Evolutionary conservation across 140 eudicot species (phyloP).

Genomic region (Flaveria floridana): DNA sequence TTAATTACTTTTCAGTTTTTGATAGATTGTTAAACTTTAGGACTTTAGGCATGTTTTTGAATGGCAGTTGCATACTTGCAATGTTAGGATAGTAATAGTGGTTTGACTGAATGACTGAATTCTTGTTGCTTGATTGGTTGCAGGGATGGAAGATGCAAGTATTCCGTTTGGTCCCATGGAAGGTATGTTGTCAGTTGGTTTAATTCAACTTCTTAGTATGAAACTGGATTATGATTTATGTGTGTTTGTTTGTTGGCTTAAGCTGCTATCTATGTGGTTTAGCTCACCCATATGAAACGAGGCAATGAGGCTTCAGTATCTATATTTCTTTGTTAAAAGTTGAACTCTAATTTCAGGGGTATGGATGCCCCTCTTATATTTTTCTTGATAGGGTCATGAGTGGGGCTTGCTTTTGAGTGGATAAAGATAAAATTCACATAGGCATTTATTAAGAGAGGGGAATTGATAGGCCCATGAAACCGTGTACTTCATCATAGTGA

Average conservation of each 20-base stretch:
- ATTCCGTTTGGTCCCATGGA: slow-evolving; percentile 55
- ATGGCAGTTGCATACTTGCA: background rate
- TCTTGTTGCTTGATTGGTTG: slow-evolving; percentile 29
- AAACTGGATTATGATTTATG: slow-evolving; percentile 6
- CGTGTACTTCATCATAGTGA: slow-evolving; percentile 7
- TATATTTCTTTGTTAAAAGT: too few relatives aligned
- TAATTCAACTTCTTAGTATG: background rate
- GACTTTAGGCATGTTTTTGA: slow-evolving; percentile 10
- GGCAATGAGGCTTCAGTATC: background rate
- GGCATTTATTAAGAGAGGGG: background rate
- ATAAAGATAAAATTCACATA: slow-evolving; percentile 11
- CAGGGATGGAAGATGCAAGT: slow-evolving; percentile 52
- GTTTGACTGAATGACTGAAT: slow-evolving; percentile 20
- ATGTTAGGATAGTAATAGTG: background rate
- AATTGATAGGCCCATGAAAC: background rate
- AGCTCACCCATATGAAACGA: too few relatives aligned
- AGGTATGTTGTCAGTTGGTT: slow-evolving; percentile 38
- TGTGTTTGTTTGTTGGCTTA: slow-evolving; percentile 19
- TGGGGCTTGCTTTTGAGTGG: slow-evolving; percentile 5
- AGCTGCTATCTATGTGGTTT: slow-evolving; percentile 11
- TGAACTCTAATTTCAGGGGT: too few relatives aligned
- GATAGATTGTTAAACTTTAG: slow-evolving; percentile 3
- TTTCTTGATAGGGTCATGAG: too few relatives aligned
- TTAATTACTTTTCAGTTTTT: background rate
- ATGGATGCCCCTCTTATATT: too few relatives aligned